Base-by-base conservation (phyloP, 768 basidiomycete species). In the Pleurotus salmoneostramineus region DNA sequence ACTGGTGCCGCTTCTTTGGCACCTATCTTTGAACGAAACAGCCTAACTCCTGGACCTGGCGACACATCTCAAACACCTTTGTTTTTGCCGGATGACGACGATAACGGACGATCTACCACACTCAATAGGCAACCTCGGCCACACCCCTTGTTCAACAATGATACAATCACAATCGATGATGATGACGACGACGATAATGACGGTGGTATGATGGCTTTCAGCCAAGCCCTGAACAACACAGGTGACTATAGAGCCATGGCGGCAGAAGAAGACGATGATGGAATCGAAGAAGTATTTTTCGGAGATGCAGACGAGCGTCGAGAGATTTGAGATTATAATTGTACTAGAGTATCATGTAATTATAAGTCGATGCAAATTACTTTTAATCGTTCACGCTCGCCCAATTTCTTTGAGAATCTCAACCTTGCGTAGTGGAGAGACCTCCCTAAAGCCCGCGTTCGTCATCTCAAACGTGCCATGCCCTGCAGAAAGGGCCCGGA, bases 321-420 rank as follows among this genome's bases (percentile, higher is more conserved):
- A 66, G 87, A 87, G 63, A 66, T 88, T 60, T 83, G 67, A 73
- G 44, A 14, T 15, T 63, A 50, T 62, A 58, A 60, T 58, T 62
- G 58, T 43, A 42, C 49, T 61, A 55, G 46, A 63, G 10, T 57
- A 43, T 52, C 17, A 61, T 60, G 43, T 54, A 34, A 27, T 31
- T 62, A 59, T 60, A 37, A 47, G 48, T 45, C 8, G 51, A 27
- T 42, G 32, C 50, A 47, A 50, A 44, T 46, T 55, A 37, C 21
- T 40, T 51, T 54, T 51, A n/a, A 49, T 15, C 47, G 50, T 54
- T 40, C 71, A 92, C 42, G 83, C 87, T 31, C 89, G 79, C 11
- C 92, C 92, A 58, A 94, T 85, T 68, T 93, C 92, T 61, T 76
- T 78, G 57, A 94, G 69, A 58, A 94, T 93, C 64, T 92, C 91